Base-by-base conservation (phyloP, 176 grass and related monocot species). In the Cocos nucifera region DNA sequence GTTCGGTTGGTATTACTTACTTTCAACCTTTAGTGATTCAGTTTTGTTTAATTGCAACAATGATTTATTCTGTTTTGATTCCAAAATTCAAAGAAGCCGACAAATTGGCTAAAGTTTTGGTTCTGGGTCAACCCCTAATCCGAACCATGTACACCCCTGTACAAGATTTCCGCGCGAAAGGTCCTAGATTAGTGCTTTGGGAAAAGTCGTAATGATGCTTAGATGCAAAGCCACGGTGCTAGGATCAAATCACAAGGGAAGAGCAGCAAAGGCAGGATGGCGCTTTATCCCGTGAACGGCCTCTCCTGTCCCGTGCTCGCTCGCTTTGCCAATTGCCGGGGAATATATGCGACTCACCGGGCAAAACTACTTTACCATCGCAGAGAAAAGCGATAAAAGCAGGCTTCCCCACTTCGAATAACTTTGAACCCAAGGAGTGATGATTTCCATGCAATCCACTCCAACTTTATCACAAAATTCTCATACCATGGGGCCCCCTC, bases 391-490 rank as follows among this genome's bases (percentile, higher is more conserved):
- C 32, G 9, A 17, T 61, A 61, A 61, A 61, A 30, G 58, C 17
- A 19, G 25, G 58, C 35, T 60, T 19, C 58, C 27, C 58, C 58
- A 61, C 58, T 19, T 61, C 5, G 58, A 61, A 61, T 61, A 32
- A 23, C 58, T 61, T 61, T 61, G 27, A 61, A 61, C 58, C 27
- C 26, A 15, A 61, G 15, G 3, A 39, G 25, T 61, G 58, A 61
- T 61, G 58, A 61, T 61, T 27, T 61, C 27, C 58, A 61, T 61
- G 25, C 58, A 61, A 29, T 35, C 58, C 58, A 18, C 17, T 35
- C 58, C 16, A 32, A 61, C 58, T 61, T 61, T 61, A 61, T 61
- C 22, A 61, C 5, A 61, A 61, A 59, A 59, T 59, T 25, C 25
- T 25, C 14, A 35, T 4, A 35, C 26, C 32, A 35, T n/a, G 58